Evolutionary conservation across 164 flowering plant genomes (phyloP).

Genomic region (Macadamia integrifolia): DNA sequence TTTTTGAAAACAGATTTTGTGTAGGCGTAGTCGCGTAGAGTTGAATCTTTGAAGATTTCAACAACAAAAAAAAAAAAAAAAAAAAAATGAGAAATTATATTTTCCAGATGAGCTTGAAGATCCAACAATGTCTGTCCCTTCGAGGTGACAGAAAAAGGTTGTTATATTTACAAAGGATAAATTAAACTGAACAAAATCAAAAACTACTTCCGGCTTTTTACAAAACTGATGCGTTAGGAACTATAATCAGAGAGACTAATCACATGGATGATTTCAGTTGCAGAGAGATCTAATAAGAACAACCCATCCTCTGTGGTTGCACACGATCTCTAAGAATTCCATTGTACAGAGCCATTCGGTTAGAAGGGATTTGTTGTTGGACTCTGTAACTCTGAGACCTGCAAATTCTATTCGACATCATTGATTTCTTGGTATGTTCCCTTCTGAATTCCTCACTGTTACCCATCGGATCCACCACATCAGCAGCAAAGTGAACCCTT

Average conservation of each 20-base stretch:
- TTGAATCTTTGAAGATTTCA: too few species aligned
- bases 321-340: slow-evolving; percentile 74
- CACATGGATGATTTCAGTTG: neutral
- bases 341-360: slow-evolving; percentile 57
- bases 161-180: neutral
- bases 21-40: too few species aligned
- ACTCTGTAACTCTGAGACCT: neutral
- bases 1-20: too few species aligned
- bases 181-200: too few species aligned
- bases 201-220: neutral
- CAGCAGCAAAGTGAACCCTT: slow-evolving; percentile 70
- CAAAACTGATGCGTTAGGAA: neutral
- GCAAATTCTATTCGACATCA: neutral
- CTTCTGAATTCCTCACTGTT: slow-evolving; percentile 40
- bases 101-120: neutral
- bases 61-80: too few species aligned
- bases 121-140: neutral
- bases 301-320: slow-evolving; percentile 42
- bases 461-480: slow-evolving; percentile 60
- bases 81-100: too few species aligned
- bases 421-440: slow-evolving; percentile 3
- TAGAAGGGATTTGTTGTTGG: slow-evolving; percentile 47
- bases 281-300: slow-evolving; percentile 22
- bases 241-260: neutral
- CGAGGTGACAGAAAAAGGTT: neutral